Evolutionary conservation across 1,139 yeast genomes (phyloP).

Genomic region (Nakaseomyces sp.): DNA sequence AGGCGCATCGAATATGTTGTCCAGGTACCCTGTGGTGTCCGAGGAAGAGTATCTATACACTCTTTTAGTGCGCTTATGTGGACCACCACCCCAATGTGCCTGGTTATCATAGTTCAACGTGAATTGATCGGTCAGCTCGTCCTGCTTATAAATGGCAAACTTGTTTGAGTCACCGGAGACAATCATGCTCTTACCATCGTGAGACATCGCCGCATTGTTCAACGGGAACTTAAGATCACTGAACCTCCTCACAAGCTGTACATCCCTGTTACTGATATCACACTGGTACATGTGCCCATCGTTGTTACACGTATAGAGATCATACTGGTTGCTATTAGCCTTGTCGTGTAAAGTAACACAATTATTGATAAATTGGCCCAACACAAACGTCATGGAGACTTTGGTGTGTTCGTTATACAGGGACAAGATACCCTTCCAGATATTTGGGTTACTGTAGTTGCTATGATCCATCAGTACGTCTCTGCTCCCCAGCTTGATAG

Average conservation of each 20-base stretch:
- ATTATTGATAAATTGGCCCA: slow-evolving; percentile 80
- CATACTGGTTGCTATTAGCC: slow-evolving; percentile 31
- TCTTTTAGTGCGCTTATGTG: slow-evolving; percentile 17
- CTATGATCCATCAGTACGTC: slow-evolving; percentile 25
- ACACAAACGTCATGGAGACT: slow-evolving; percentile 41
- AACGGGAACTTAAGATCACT: slow-evolving; percentile 44
- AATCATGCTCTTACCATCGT: slow-evolving; percentile 45
- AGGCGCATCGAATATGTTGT: slow-evolving; percentile 39
- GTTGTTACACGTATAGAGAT: slow-evolving; percentile 70
- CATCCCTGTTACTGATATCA: slow-evolving; percentile 45
- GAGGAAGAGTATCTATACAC: slow-evolving; percentile 25
- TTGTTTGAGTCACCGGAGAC: slow-evolving; percentile 54
- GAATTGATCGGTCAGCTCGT: slow-evolving; percentile 24
- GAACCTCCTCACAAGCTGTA: slow-evolving; percentile 33
- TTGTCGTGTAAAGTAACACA: slow-evolving; percentile 46
- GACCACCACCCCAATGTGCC: slow-evolving; percentile 22
- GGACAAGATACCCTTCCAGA: slow-evolving; percentile 56
- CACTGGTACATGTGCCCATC: slow-evolving; percentile 64
- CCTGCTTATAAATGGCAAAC: slow-evolving; percentile 43
- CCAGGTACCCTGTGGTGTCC: slow-evolving; percentile 26
- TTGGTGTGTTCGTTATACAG: slow-evolving; percentile 44
- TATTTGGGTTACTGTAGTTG: slow-evolving; percentile 28
- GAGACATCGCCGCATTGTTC: slow-evolving; percentile 53
- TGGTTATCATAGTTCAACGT: slow-evolving; percentile 24
- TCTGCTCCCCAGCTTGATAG: slow-evolving; percentile 22